A percentile compares a stretch with the other conserved stretches of the same genome.
Conservation (phyloP, 2,329 filamentous ascomycete genomes). For the Cercospora zeina region DNA sequence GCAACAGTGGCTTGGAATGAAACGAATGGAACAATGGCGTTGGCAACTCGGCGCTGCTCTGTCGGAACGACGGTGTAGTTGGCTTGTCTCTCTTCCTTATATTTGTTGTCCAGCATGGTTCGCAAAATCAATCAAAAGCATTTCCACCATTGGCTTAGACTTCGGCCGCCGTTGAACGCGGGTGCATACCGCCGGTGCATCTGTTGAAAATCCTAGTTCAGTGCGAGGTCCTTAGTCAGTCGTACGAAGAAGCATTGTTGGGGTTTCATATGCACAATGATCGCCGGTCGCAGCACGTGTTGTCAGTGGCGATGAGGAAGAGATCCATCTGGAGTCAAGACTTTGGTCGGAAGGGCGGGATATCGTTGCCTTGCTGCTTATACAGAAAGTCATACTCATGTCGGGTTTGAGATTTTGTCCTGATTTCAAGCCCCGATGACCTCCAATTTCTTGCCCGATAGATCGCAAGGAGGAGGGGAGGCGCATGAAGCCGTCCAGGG, state of each 20-base stretch:
- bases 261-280: background rate
- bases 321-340: background rate
- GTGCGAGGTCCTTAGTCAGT: background rate
- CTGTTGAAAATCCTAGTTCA: background rate
- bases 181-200: background rate
- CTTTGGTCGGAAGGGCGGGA: background rate
- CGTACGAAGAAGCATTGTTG: background rate
- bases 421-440: too few relatives aligned
- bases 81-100: background rate
- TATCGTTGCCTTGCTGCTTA: background rate
- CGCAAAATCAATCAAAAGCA: background rate
- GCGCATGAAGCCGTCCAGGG: too few relatives aligned
- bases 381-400: too few relatives aligned
- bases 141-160: background rate
- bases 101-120: background rate
- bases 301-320: background rate
- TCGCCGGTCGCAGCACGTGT: background rate
- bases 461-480: background rate
- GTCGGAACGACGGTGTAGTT: background rate
- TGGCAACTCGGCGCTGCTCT: background rate
- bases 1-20: background rate
- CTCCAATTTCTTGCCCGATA: background rate
- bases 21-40: background rate
- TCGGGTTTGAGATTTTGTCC: too few relatives aligned
- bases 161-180: background rate